phyloP scores from a whole-genome alignment of 371 early-diverging fungal species.

The Apophysomyces elegans region DNA sequence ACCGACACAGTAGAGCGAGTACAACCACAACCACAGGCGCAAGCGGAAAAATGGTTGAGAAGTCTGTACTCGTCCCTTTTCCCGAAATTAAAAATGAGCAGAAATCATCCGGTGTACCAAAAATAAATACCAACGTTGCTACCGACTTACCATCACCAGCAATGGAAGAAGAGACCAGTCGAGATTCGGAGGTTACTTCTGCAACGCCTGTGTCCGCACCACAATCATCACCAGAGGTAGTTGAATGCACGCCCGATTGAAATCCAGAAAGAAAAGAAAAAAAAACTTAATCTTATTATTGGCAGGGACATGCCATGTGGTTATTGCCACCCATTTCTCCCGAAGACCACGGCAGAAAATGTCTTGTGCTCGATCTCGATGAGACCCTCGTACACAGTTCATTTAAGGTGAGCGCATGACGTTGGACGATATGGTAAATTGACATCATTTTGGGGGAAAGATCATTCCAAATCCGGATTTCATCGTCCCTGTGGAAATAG shows the following conservation, averaged over 20 bases:
- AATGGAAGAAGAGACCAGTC: neutral
- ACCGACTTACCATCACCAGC: neutral
- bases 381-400: slow-evolving; percentile 71
- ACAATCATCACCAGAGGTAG: slow-evolving; percentile 5
- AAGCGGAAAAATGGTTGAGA: neutral
- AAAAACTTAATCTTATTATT: neutral
- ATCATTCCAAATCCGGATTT: slow-evolving; percentile 82
- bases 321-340: slow-evolving; percentile 43
- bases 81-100: neutral
- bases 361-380: slow-evolving; percentile 70
- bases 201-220: slow-evolving; percentile 2
- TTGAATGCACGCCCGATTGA: too few relatives aligned
- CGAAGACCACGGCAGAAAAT: slow-evolving; percentile 49
- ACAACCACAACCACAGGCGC: neutral
- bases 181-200: slow-evolving; percentile 1
- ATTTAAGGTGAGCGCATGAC: slow-evolving; percentile 49
- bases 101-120: slow-evolving; percentile 1
- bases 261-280: neutral
- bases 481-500: slow-evolving; percentile 89
- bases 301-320: slow-evolving; percentile 19
- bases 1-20: slow-evolving; percentile 11
- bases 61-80: neutral
- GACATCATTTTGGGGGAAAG: slow-evolving; percentile 33
- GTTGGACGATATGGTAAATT: neutral
- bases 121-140: neutral